These are phyloP conservation scores for Pleurotus eryngii DNA, from an alignment of 768 basidiomycete species.

Conservation along the genomic window DNA sequence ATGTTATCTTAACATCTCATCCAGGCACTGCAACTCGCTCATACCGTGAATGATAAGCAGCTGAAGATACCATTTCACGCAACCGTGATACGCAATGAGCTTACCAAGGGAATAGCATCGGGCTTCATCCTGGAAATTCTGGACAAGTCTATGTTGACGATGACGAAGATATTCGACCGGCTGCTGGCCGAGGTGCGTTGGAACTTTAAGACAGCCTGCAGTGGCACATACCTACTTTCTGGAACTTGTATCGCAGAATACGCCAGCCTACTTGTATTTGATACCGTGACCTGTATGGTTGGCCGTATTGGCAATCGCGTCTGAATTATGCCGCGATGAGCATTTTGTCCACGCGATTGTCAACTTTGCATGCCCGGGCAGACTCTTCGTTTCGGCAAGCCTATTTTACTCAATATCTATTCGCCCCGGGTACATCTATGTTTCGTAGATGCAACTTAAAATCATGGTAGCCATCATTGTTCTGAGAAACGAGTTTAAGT, in stretches of 20 bases:
- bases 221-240: neutral
- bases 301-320: constrained; percentile 9
- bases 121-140: constrained; percentile 3
- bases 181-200: neutral
- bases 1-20: neutral
- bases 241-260: neutral
- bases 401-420: neutral
- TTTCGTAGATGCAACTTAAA: constrained; percentile 6
- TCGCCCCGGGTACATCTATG: neutral
- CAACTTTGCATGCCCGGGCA: constrained; percentile 3
- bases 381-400: constrained; percentile 8
- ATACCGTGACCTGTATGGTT: constrained; percentile 1
- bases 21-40: constrained; percentile 1
- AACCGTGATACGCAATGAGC: neutral
- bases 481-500: constrained; percentile 3
- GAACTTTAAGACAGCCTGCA: neutral
- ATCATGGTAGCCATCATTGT: constrained; percentile 3
- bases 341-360: constrained; percentile 2
- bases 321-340: constrained; percentile 5
- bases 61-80: neutral
- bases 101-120: constrained; percentile 6
- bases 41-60: neutral
- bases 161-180: constrained; percentile 1
- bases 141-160: constrained; percentile 2
- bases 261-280: neutral